A percentile compares a stretch with the other conserved stretches of the same genome.
Evolutionary conservation across 1,284 basidiomycete genomes (phyloP).

Genomic region (Neotropicomus parvogracilis): DNA sequence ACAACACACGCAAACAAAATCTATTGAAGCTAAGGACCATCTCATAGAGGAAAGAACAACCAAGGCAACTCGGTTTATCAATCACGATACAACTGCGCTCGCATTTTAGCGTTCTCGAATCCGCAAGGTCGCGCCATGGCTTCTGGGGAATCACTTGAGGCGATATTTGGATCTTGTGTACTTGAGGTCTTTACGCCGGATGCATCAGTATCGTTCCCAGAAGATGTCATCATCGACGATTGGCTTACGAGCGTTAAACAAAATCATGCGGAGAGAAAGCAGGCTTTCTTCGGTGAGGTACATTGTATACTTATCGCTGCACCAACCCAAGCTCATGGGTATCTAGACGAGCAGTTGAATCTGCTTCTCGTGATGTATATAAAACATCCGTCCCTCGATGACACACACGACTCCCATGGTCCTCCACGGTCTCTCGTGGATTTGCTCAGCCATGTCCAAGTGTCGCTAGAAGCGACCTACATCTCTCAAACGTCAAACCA

Average conservation of each 20-base stretch:
- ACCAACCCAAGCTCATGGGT: constrained; percentile 27
- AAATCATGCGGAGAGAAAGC: constrained; percentile 44
- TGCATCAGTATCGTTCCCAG: constrained; percentile 57
- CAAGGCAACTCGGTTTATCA: too few species aligned
- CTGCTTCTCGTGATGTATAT: constrained; percentile 59
- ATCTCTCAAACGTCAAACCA: constrained; percentile 51
- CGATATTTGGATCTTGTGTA: constrained; percentile 59
- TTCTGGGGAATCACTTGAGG: constrained; percentile 45
- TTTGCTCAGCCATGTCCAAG: constrained; percentile 68
- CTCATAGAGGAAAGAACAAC: too few species aligned
- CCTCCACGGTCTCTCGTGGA: constrained; percentile 58
- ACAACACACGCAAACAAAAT: constrained; percentile 22
- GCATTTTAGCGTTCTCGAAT: background rate
- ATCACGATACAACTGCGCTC: background rate
- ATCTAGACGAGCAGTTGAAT: constrained; percentile 70
- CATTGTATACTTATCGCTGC: constrained; percentile 15
- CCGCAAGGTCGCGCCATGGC: constrained; percentile 16
- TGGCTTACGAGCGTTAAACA: constrained; percentile 53
- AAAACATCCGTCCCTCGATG: constrained; percentile 38
- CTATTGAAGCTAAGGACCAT: too few species aligned
- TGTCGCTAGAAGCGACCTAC: constrained; percentile 78
- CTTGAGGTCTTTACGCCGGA: constrained; percentile 68
- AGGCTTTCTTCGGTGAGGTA: constrained; percentile 72
- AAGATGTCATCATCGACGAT: constrained; percentile 41
- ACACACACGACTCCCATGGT: constrained; percentile 34